Evolutionary conservation across 495 filamentous ascomycete species (phyloP).

Genomic region (Penicillium paxilli): DNA sequence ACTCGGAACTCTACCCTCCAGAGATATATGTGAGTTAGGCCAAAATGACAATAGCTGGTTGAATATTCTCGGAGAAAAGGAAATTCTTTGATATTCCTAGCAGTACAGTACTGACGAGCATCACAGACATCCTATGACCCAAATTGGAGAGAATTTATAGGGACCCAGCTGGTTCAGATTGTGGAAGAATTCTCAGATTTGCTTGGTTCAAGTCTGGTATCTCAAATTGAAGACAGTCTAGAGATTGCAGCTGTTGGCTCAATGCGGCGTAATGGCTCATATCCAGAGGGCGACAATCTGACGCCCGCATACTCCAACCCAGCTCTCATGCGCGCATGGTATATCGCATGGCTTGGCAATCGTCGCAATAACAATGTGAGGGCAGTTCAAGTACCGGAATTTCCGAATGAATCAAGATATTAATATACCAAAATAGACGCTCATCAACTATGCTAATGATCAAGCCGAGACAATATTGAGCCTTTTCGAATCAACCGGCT

Average conservation of each 20-base stretch:
- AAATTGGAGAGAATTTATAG: conserved; percentile 33
- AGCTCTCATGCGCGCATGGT: conserved; percentile 27
- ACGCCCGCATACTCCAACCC: conserved; percentile 28
- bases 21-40: conserved; percentile 26
- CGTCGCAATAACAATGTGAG: conserved; percentile 20
- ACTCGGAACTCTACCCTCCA: conserved; percentile 26
- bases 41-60: not conserved
- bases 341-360: conserved; percentile 26
- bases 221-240: conserved; percentile 23
- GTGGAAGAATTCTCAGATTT: conserved; percentile 31
- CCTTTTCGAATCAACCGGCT: conserved; percentile 25
- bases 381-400: not conserved
- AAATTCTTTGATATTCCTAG: not conserved
- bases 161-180: conserved; percentile 29
- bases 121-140: conserved; percentile 27
- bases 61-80: not conserved
- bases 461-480: conserved; percentile 18
- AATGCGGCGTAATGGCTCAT: conserved; percentile 28
- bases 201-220: conserved; percentile 17
- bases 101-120: not conserved
- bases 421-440: conserved; percentile 18
- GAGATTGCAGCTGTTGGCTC: conserved; percentile 29
- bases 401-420: too few species aligned
- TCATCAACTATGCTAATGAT: conserved; percentile 20
- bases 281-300: conserved; percentile 27